Evolutionary conservation across 345 rosid genomes (phyloP).

Genomic region (Lepidium sativum): DNA sequence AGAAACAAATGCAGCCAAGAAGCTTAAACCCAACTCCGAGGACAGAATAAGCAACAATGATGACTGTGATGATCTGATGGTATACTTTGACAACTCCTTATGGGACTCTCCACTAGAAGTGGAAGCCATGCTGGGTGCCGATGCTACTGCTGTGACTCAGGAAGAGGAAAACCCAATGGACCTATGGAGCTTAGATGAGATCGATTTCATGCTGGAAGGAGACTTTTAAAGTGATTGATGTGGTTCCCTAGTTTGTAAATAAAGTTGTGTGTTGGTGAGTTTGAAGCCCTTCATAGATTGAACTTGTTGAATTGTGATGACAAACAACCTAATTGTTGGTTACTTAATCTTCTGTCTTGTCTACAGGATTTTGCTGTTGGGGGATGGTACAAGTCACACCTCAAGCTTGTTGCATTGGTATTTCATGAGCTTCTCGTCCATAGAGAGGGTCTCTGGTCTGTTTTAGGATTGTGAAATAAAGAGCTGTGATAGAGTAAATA

Average conservation of each 20-base stretch:
- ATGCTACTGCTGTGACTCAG: constrained; percentile 32
- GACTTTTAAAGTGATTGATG: constrained; percentile 40
- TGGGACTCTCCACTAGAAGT: constrained; percentile 76
- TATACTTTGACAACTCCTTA: constrained; percentile 31
- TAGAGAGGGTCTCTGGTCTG: not conserved
- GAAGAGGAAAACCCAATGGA: constrained; percentile 52
- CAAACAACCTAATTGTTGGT: not conserved
- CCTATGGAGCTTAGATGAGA: constrained; percentile 81
- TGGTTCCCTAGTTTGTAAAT: constrained; percentile 20
- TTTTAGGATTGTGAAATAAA: not conserved
- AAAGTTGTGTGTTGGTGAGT: constrained; percentile 27
- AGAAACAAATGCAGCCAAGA: constrained; percentile 55
- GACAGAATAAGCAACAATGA: constrained; percentile 27
- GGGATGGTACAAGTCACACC: constrained; percentile 19
- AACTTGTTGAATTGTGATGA: not conserved
- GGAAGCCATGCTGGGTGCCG: constrained; percentile 49
- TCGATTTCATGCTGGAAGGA: constrained; percentile 40
- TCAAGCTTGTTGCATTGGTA: constrained; percentile 7
- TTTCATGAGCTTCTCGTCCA: not conserved
- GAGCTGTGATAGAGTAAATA: constrained; percentile 20
- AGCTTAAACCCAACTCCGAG: constrained; percentile 33
- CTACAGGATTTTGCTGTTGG: constrained; percentile 23
- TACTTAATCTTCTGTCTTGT: not conserved
- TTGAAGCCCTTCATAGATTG: not conserved
- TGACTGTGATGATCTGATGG: constrained; percentile 56